Base-by-base conservation (phyloP, 2,329 filamentous ascomycete species). In the Neonectria punicea region DNA sequence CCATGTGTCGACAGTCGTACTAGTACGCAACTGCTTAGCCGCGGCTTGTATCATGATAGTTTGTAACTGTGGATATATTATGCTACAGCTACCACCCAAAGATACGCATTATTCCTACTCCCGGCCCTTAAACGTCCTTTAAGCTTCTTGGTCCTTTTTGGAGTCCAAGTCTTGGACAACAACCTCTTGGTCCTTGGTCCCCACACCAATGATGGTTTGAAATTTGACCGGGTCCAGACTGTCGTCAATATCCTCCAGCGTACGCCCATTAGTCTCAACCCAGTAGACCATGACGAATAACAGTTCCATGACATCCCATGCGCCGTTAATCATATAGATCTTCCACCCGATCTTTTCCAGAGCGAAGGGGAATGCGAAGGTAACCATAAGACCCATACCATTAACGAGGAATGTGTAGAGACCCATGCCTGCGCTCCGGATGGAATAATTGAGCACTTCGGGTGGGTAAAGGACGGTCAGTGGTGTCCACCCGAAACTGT, bases 391-490 rank as follows among this genome's bases (percentile, higher is more conserved):
- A 3, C 61, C 47, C 16, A 51, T 36, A 20, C 61, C 47, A 25
- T 66, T 65, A 8, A 49, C 30, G 18, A 53, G 54, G 49, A 65
- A 61, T 44, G 60, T 58, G 39, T 53, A 74, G n/a, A 74, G 43
- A 32, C 79, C 79, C 81, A 86, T 80, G 32, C 75, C 75, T 16
- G 67, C 66, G 5, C 67, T 69, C 46, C 75, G 71, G 22, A 76
- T 71, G 5, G 69, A 66, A 57, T 74, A 77, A 44, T 72, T 68
- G 44, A 77, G 71, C 11, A 78, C 72, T 53, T 77, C 76, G 3
- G 74, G 69, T 2, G 74, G 72, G 30, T 77, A 74, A 5, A 76
- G 55, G 5, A 65, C 67, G 3, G 73, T 55, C 7, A 77, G 63
- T 0, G 75, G 74, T 9, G 73, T 75, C 73, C 73, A 75, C 11